Conservation (phyloP, 2,329 filamentous ascomycete genomes). For the Didymella glomerata region DNA sequence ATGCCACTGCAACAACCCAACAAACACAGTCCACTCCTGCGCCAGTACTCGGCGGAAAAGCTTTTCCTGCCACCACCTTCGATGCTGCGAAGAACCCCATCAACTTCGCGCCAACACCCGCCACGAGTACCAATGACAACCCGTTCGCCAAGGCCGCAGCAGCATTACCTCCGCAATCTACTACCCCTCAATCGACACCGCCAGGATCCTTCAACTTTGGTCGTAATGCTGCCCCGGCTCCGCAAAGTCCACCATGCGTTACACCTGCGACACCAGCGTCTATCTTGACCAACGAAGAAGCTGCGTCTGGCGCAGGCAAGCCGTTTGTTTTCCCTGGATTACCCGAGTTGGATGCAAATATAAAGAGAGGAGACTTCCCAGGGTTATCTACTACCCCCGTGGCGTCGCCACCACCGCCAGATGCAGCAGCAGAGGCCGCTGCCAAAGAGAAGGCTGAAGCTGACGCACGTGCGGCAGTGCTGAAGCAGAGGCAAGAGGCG, state of each 20-base stretch:
- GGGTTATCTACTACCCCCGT: constrained; percentile 17
- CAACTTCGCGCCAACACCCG: constrained; percentile 33
- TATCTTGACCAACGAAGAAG: background rate
- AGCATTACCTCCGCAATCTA: constrained; percentile 7
- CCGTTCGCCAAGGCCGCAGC: constrained; percentile 17
- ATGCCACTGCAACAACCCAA: constrained; percentile 1
- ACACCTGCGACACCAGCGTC: background rate
- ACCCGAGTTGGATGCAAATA: constrained; percentile 2
- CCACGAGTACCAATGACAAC: constrained; percentile 13
- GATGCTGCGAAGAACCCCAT: constrained; percentile 40
- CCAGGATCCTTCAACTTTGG: constrained; percentile 13
- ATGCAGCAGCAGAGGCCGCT: constrained; percentile 21
- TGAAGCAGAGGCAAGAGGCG: constrained; percentile 22
- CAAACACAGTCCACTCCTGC: background rate
- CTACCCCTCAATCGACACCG: constrained; percentile 15
- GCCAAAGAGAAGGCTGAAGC: constrained; percentile 29
- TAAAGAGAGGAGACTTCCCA: constrained; percentile 3
- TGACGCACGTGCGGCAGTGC: constrained; percentile 22
- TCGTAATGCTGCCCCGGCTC: background rate
- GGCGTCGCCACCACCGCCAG: constrained; percentile 23
- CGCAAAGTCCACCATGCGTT: background rate
- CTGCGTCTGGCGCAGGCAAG: constrained; percentile 1
- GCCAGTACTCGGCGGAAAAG: background rate
- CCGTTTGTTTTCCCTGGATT: constrained; percentile 23
- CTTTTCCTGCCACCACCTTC: constrained; percentile 43